A percentile compares a stretch with the other conserved stretches of the same genome.
Conservation (phyloP, 192 early-diverging fungal genomes). For the Backusella sp. region DNA sequence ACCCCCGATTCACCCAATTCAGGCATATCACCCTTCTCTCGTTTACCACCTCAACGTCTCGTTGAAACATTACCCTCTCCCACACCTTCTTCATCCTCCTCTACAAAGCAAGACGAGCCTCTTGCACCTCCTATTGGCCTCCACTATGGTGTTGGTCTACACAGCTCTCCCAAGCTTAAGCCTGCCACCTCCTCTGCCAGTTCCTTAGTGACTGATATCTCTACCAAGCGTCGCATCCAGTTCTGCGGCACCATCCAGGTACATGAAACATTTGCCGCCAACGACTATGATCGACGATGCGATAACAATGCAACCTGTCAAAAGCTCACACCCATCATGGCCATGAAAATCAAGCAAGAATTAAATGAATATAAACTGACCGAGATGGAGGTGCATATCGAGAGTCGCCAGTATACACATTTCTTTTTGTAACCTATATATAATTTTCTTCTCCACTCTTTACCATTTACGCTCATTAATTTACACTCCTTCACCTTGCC, state of each 20-base stretch:
- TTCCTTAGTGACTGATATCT: neutral
- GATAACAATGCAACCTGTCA: constrained; percentile 80
- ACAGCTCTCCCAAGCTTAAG: constrained; percentile 16
- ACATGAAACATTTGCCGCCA: constrained; percentile 64
- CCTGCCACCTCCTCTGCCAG: constrained; percentile 16
- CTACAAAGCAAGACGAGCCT: neutral
- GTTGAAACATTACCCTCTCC: constrained; percentile 9
- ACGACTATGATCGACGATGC: constrained; percentile 88
- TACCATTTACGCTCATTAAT: neutral
- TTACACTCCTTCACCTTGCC: neutral
- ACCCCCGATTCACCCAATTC: constrained; percentile 27
- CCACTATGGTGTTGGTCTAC: constrained; percentile 13
- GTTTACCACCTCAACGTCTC: constrained; percentile 13
- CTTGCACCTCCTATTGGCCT: neutral
- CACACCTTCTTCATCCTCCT: constrained; percentile 20
- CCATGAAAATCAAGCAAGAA: constrained; percentile 88
- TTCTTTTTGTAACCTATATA: constrained; percentile 53
- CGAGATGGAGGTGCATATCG: constrained; percentile 89
- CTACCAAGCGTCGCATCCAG: constrained; percentile 34
- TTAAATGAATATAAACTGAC: constrained; percentile 90
- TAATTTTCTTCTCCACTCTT: neutral
- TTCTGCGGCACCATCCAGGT: constrained; percentile 56
- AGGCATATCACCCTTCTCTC: constrained; percentile 14
- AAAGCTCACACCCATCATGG: constrained; percentile 80
- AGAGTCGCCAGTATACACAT: constrained; percentile 69